Percentiles rank a stretch among this genome's conserved stretches.
Conservation (phyloP, 2,329 filamentous ascomycete species). For the Trichoderma oligosporum region DNA sequence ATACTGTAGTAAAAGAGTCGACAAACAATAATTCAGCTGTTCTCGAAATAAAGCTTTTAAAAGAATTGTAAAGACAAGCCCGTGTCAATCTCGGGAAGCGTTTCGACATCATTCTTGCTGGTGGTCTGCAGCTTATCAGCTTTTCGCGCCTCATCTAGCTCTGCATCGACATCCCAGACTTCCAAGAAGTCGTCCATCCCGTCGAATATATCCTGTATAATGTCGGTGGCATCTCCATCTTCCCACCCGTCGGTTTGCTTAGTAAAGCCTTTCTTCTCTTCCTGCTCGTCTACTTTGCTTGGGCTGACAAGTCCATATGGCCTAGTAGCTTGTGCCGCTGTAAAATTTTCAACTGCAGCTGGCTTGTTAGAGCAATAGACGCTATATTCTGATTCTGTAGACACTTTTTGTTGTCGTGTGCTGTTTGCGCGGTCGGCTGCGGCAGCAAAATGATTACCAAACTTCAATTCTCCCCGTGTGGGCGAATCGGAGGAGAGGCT, state of each 20-base stretch:
- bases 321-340: conserved; percentile 20
- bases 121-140: conserved; percentile 10
- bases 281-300: not conserved
- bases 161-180: conserved; percentile 35
- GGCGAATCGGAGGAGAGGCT: conserved; percentile 34
- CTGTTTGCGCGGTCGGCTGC: conserved; percentile 37
- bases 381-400: conserved; percentile 39
- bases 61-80: not conserved
- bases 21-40: not conserved
- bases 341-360: conserved; percentile 28
- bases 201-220: conserved; percentile 37
- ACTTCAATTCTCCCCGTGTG: conserved; percentile 37
- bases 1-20: not conserved
- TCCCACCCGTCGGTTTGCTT: conserved; percentile 12
- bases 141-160: conserved; percentile 33
- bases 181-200: conserved; percentile 37
- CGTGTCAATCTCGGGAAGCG: not conserved
- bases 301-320: not conserved
- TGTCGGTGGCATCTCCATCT: conserved; percentile 33
- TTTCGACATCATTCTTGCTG: not conserved
- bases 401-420: conserved; percentile 36
- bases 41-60: not conserved
- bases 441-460: conserved; percentile 46
- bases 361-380: conserved; percentile 25
- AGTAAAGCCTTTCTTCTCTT: not conserved